phyloP scores from a whole-genome alignment of 306 rosid genomes.

The Quercus suber region DNA sequence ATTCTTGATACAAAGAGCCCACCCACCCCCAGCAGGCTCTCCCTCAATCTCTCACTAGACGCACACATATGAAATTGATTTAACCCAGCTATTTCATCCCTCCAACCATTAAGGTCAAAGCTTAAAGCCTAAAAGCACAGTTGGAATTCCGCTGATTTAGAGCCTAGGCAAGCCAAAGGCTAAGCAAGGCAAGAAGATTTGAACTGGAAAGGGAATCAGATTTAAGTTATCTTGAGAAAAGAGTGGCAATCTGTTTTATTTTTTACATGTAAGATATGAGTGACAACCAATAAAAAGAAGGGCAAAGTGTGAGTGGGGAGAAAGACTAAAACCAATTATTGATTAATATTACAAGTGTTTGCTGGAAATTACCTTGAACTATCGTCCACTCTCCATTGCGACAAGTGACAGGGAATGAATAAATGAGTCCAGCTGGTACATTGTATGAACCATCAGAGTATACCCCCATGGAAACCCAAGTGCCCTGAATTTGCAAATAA shows the following conservation, averaged over 20 bases:
- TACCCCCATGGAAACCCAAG: constrained; percentile 98
- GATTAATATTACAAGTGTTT: background rate
- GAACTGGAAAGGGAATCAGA: too few relatives aligned
- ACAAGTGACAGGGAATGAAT: constrained; percentile 89
- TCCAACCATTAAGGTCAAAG: background rate
- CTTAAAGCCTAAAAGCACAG: background rate
- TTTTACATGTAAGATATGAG: too few relatives aligned
- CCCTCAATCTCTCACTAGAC: background rate
- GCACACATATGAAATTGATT: background rate
- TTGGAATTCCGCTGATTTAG: too few relatives aligned
- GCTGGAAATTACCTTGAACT: constrained; percentile 68
- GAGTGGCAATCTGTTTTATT: too few relatives aligned
- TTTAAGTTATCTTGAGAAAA: too few relatives aligned
- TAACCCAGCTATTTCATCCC: background rate
- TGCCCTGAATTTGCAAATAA: constrained; percentile 55
- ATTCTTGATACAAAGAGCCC: background rate
- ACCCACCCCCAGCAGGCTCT: background rate
- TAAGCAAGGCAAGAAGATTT: too few relatives aligned
- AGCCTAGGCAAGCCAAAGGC: too few relatives aligned
- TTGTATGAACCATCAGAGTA: constrained; percentile 96
- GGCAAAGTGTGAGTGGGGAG: background rate
- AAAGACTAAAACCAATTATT: background rate
- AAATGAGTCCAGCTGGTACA: constrained; percentile 93
- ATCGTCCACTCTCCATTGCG: constrained; percentile 85
- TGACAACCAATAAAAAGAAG: background rate